phyloP scores from a whole-genome alignment of 805 yeast species.

The Candida vartiovaarae region DNA sequence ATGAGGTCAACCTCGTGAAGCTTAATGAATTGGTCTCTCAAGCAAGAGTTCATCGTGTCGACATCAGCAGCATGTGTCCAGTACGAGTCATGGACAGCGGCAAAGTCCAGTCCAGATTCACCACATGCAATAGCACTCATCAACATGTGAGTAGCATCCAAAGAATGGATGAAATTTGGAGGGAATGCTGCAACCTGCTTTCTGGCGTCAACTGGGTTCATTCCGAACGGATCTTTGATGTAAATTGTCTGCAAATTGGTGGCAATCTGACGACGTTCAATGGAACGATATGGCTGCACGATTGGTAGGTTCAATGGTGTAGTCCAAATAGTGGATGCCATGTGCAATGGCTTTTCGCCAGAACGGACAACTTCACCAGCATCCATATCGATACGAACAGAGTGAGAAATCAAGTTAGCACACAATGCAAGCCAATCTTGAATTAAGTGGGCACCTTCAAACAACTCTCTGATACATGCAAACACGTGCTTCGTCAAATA shows the following conservation, averaged over 20 bases:
- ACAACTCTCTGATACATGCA: conserved; percentile 75
- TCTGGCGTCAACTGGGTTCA: conserved; percentile 76
- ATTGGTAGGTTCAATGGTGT: conserved; percentile 93
- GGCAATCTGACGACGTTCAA: conserved; percentile 54
- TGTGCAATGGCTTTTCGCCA: conserved; percentile 50
- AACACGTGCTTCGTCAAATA: conserved; percentile 77
- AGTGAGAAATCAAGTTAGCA: conserved; percentile 73
- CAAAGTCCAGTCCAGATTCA: conserved; percentile 60
- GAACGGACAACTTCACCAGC: conserved; percentile 31
- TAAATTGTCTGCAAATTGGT: conserved; percentile 86
- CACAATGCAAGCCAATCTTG: conserved; percentile 95
- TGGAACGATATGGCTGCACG: conserved; percentile 89
- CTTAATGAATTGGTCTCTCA: conserved; percentile 74
- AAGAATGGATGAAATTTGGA: conserved; percentile 89
- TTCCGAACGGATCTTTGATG: conserved; percentile 80
- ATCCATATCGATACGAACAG: conserved; percentile 57
- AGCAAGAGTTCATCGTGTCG: conserved; percentile 55
- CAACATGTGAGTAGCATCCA: conserved; percentile 96
- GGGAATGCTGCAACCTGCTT: conserved; percentile 93
- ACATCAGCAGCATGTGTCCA: conserved; percentile 96
- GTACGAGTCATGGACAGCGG: conserved; percentile 95
- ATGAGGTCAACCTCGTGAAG: conserved; percentile 73
- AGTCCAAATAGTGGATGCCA: conserved; percentile 95
- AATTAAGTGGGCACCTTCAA: conserved; percentile 86
- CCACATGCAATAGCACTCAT: conserved; percentile 79